Evolutionary conservation across 345 rosid species (phyloP).

Genomic region (Iberis pinnata): DNA sequence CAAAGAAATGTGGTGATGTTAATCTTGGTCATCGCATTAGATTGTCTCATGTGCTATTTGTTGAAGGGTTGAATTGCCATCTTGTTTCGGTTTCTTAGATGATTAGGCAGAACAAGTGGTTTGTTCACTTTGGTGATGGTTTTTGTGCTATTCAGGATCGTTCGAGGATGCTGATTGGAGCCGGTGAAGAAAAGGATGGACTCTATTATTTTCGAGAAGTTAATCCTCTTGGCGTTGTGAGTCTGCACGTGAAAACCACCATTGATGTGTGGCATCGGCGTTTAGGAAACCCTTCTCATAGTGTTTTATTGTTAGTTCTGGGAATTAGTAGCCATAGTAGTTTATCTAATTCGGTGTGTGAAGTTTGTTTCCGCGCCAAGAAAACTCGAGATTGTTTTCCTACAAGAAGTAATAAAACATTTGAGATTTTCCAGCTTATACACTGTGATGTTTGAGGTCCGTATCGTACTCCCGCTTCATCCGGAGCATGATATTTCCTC

Average conservation of each 20-base stretch:
- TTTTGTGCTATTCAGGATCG: not conserved
- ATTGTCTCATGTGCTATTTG: not conserved
- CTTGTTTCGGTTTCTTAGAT: not conserved
- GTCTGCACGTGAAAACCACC: not conserved
- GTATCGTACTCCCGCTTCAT: not conserved
- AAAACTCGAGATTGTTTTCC: not conserved
- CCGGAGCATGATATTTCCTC: not conserved
- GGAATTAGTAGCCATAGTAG: not conserved
- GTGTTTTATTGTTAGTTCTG: not conserved
- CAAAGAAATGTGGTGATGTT: not conserved
- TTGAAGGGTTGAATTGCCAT: no score
- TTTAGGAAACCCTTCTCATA: not conserved
- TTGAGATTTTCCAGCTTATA: not conserved
- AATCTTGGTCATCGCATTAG: rapidly evolving
- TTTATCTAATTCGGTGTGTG: not conserved
- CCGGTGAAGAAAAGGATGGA: not conserved
- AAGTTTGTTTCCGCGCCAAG: not conserved
- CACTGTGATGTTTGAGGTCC: not conserved
- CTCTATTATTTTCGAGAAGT: not conserved
- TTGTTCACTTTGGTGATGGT: not conserved
- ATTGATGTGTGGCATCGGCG: not conserved
- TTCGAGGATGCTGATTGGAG: no score
- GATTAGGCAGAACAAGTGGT: not conserved
- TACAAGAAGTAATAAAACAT: not conserved
- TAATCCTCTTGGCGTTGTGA: not conserved